These are phyloP conservation scores for Termitomyces sp. DNA, from an alignment of 768 basidiomycete genomes.

Conservation along the genomic window DNA sequence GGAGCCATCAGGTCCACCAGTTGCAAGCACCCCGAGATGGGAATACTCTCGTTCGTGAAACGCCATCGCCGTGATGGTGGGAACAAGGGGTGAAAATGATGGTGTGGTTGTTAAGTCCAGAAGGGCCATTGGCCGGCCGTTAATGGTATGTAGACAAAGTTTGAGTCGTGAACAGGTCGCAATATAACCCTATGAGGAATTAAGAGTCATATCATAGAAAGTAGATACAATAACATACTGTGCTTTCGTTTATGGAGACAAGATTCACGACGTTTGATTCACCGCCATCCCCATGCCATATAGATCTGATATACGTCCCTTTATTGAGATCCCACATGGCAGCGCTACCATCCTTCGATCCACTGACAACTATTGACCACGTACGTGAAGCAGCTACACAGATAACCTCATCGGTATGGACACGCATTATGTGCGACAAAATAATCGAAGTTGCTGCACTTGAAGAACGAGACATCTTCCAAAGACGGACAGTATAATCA, in stretches of 20 bases:
- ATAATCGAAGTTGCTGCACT: constrained; percentile 23
- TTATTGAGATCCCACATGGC: constrained; percentile 89
- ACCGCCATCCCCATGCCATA: constrained; percentile 55
- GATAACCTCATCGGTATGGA: constrained; percentile 64
- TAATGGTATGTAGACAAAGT: constrained; percentile 81
- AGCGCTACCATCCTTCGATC: constrained; percentile 81
- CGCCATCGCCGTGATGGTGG: constrained; percentile 66
- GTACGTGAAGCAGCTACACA: constrained; percentile 69
- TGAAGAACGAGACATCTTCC: constrained; percentile 49
- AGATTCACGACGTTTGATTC: constrained; percentile 48
- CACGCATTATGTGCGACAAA: constrained; percentile 73
- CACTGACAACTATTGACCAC: constrained; percentile 83
- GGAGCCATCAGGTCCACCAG: constrained; percentile 69
- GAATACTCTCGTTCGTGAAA: constrained; percentile 91
- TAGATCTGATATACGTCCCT: constrained; percentile 73
- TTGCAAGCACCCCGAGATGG: constrained; percentile 70
- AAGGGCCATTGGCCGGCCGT: constrained; percentile 70
- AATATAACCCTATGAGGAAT: constrained; percentile 66
- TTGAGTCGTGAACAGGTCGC: constrained; percentile 72
- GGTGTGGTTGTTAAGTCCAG: constrained; percentile 52
- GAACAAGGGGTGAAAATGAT: constrained; percentile 37
- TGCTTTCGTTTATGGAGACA: constrained; percentile 81
- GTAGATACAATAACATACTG: constrained; percentile 44
- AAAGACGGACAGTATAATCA: constrained; percentile 79
- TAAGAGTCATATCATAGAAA: not conserved